Base-by-base conservation (phyloP, 768 basidiomycete species). In the Hemileccinum rubropunctum region DNA sequence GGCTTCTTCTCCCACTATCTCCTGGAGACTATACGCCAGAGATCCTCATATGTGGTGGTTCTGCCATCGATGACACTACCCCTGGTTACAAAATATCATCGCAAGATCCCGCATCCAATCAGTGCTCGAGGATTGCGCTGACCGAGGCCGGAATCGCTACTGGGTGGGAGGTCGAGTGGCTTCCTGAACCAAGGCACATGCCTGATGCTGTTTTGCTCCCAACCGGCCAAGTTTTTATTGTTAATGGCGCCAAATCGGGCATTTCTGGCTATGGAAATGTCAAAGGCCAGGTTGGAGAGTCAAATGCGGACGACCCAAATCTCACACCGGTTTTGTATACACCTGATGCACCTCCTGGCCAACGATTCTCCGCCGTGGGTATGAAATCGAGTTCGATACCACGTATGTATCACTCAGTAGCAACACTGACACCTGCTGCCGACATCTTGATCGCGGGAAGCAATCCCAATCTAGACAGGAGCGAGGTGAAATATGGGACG, bases 191-290 rank as follows among this genome's bases (percentile, higher is more conserved):
- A 32, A 81, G 90, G 27, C 74, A 77, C 15, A 92, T 92, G 90
- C 78, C 81, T 3, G 86, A 92, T 60, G 83, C 83, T n/a, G 83
- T 92, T 17, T 71, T 91, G 14, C 80, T 91, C 38, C 91, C 91
- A 3, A 86, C 81, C 18, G 89, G 90, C 26, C 69, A 83, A 34
- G 72, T 91, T 23, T 59, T 91, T 42, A 79, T 91, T 63, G 77
- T 89, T 54, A 92, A 92, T 59, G 90, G 90, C 8, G 90, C 80
- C 10, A 75, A 72, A 33, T 76, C 79, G 18, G 88, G 89, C 3
- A 85, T 88, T 38, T 81, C 88, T 28, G 88, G 88, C 35, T 91
- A 90, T 54, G 84, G 83, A 14, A 91, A 91, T 52, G 86, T 89
- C 53, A 61, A 72, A 30, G 59, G 78, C 56, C 86, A 82, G 65